These are phyloP conservation scores for Amborella trichopoda DNA, from an alignment of 164 flowering plant genomes.

Conservation along the genomic window DNA sequence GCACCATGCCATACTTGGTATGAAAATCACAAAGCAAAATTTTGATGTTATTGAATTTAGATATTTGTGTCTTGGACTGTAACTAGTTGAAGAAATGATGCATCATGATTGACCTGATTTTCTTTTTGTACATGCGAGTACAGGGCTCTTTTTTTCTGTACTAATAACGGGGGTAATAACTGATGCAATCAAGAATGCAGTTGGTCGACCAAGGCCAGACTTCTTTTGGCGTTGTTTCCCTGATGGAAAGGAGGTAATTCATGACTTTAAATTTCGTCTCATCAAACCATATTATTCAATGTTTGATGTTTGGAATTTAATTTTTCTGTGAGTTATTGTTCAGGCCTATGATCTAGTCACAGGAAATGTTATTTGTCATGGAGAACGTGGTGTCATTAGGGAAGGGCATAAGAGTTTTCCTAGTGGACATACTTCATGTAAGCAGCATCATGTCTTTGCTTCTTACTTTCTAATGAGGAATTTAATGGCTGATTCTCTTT, in stretches of 20 bases:
- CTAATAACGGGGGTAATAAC: slow-evolving; percentile 47
- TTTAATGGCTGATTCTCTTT: too few species aligned
- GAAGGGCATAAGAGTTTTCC: slow-evolving; percentile 97
- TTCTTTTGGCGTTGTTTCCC: slow-evolving; percentile 90
- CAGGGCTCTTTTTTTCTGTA: slow-evolving; percentile 57
- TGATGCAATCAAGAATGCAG: slow-evolving; percentile 58
- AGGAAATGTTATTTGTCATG: slow-evolving; percentile 46
- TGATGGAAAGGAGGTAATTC: slow-evolving; percentile 70
- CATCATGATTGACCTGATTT: too few species aligned
- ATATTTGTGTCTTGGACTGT: too few species aligned
- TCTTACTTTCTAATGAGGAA: too few species aligned
- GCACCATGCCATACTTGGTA: slow-evolving; percentile 67
- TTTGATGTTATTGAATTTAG: too few species aligned
- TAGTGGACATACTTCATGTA: slow-evolving; percentile 91
- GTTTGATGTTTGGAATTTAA: background rate
- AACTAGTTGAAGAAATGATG: background rate
- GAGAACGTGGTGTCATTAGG: slow-evolving; percentile 44
- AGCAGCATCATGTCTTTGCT: too few species aligned
- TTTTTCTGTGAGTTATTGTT: background rate
- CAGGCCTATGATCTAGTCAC: slow-evolving; percentile 43
- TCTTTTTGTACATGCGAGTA: slow-evolving; percentile 2
- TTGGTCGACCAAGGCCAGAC: slow-evolving; percentile 77
- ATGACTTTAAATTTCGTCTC: slow-evolving; percentile 7
- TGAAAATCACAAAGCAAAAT: too few species aligned
- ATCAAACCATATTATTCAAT: background rate